Percentiles rank a stretch among this genome's conserved stretches.
phyloP scores from a whole-genome alignment of 2,329 filamentous ascomycete species.

The Botrytis galanthina region DNA sequence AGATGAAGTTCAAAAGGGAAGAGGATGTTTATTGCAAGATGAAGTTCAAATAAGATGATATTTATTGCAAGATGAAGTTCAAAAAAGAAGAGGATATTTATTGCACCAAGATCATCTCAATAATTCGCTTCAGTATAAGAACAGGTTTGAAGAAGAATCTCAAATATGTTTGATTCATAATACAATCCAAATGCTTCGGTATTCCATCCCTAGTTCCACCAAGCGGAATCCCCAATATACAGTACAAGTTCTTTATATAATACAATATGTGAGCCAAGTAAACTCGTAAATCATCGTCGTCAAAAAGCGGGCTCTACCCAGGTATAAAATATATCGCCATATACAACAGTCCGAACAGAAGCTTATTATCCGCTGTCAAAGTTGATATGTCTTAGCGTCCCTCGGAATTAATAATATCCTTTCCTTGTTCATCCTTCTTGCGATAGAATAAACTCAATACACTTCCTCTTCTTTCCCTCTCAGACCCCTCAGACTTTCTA shows the following conservation, averaged over 20 bases:
- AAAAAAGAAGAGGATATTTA: not conserved
- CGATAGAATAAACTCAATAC: constrained; percentile 8
- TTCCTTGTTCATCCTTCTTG: constrained; percentile 17
- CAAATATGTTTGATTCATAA: not conserved
- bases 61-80: not conserved
- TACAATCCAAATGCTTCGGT: not conserved
- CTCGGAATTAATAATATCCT: constrained; percentile 13
- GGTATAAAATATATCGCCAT: not conserved
- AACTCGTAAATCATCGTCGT: not conserved
- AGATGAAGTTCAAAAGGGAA: not conserved
- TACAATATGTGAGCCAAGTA: not conserved
- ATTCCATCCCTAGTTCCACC: not conserved
- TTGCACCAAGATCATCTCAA: not conserved
- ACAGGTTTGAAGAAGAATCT: not conserved
- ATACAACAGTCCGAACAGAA: not conserved
- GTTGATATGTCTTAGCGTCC: not conserved
- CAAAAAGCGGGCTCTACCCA: not conserved
- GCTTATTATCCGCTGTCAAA: not conserved
- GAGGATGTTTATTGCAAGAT: not conserved
- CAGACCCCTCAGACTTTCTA: not conserved
- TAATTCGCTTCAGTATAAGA: not conserved
- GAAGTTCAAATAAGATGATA: not conserved
- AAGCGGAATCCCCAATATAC: not conserved
- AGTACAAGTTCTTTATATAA: not conserved
- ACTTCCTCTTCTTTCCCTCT: not conserved